phyloP scores from a whole-genome alignment of 73 alveolate genomes.

The Paramecium biaurelia region DNA sequence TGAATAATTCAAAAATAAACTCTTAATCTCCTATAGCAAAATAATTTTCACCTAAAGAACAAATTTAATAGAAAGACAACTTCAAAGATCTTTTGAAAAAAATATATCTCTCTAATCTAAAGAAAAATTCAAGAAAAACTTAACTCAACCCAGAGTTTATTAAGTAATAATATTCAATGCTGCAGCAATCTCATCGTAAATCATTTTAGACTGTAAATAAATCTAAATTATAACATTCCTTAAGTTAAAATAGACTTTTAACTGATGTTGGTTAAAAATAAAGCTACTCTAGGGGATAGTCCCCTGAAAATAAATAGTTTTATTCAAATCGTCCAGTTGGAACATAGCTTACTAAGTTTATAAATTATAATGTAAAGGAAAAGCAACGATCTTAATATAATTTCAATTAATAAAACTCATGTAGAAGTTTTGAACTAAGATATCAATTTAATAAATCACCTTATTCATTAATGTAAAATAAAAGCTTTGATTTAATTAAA shows the following conservation, averaged over 20 bases:
- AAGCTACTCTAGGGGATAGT: constrained; percentile 18
- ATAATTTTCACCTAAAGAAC: neutral
- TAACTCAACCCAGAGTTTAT: neutral
- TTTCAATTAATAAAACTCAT: neutral
- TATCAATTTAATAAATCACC: neutral
- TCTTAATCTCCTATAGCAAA: neutral
- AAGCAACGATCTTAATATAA: neutral
- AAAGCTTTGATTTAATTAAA: neutral
- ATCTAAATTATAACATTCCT: neutral
- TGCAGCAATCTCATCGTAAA: neutral
- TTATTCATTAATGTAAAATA: neutral
- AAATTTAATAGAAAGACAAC: neutral
- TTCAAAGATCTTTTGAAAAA: constrained; percentile 13
- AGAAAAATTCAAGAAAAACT: neutral
- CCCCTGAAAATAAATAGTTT: constrained; percentile 1
- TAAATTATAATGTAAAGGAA: neutral
- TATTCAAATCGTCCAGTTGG: neutral
- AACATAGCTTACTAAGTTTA: neutral
- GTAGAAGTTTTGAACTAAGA: constrained; percentile 10
- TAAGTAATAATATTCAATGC: neutral
- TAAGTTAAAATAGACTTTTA: constrained; percentile 2
- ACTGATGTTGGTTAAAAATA: neutral
- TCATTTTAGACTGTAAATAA: neutral
- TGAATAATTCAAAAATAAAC: neutral
- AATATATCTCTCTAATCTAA: neutral